Base-by-base conservation (phyloP, 805 yeast species). In the Danielia oregonensis region DNA sequence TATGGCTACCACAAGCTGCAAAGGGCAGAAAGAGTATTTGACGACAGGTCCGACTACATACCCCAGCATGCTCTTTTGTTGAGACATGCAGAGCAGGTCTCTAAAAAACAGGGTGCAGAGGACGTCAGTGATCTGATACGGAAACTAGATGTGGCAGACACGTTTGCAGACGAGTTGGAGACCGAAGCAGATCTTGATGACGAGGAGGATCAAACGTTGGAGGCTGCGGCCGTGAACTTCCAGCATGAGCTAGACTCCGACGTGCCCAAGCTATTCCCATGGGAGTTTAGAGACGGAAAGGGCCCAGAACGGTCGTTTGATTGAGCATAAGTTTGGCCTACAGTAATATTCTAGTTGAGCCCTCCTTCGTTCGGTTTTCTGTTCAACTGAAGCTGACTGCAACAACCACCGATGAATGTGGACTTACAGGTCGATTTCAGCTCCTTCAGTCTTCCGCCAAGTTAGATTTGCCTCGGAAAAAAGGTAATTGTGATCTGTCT, bases 21-120 rank as follows among this genome's bases (percentile, higher is more conserved):
- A 32, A 32, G 33, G 24, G 52, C 65, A 3, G 69, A 63, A 36
- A 39, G 69, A 17, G 58, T 52, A 2, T 63, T 63, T 37, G 55
- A 54, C 23, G 46, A 48, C 18, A 35, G 34, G 12, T 37, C 42
- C 7, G 65, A 64, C 39, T 62, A 55, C 35, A 39, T 37, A 26
- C 67, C 66, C 2, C 45, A 47, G 16, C 69, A 62, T 36, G 26
- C 30, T 17, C 39, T 47, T 21, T 31, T 46, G 32, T 15, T 18
- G 30, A 29, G 30, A 11, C 18, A 21, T 12, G 38, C 32, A 5
- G 32, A 29, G 19, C 30, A 15, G 8, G 36, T 30, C 29, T 5
- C 21, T 12, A 25, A 28, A 7, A 29, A 30, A 17, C 22, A 19
- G 22, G 11, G 9, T 8, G 28, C 15, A 11, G 17, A 12, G 4